Percentiles rank a stretch among this genome's conserved stretches.
These are phyloP conservation scores for Terfezia claveryi DNA, from an alignment of 495 filamentous ascomycete species.

Conservation along the genomic window DNA sequence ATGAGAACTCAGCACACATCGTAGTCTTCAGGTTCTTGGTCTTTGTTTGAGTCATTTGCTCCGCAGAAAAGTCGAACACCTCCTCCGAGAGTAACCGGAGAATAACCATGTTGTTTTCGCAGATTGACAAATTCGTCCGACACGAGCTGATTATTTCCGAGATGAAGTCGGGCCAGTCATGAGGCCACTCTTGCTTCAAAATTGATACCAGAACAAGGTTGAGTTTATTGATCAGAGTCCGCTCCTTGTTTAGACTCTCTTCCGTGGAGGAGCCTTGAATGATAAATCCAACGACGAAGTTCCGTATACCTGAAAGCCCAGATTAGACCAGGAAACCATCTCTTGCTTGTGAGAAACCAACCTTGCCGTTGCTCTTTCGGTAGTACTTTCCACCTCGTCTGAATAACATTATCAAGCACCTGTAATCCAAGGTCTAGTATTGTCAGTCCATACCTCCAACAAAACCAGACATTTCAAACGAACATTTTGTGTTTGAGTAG, in stretches of 20 bases:
- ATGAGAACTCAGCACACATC: constrained; percentile 94
- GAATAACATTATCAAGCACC: constrained; percentile 92
- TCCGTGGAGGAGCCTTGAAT: constrained; percentile 77
- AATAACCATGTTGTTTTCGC: constrained; percentile 99
- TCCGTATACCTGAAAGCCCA: constrained; percentile 54
- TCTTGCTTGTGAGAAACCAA: constrained; percentile 19
- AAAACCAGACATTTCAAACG: constrained; percentile 13
- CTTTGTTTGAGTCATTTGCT: constrained; percentile 94
- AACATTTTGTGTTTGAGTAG: constrained; percentile 93
- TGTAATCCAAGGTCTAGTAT: constrained; percentile 74
- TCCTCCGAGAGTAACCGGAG: constrained; percentile 89
- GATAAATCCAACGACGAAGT: constrained; percentile 95
- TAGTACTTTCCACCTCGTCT: constrained; percentile 95
- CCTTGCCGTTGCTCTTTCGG: constrained; percentile 89
- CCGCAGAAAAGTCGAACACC: constrained; percentile 95
- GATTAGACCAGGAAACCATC: constrained; percentile 1
- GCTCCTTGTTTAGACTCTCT: constrained; percentile 57
- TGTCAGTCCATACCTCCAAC: constrained; percentile 20
- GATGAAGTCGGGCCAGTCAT: constrained; percentile 99
- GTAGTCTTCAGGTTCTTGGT: constrained; percentile 87
- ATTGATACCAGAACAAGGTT: constrained; percentile 94
- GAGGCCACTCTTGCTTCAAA: constrained; percentile 99
- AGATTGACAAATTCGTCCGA: constrained; percentile 81
- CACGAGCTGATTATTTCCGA: constrained; percentile 97
- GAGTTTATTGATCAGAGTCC: constrained; percentile 85